phyloP scores from a whole-genome alignment of 179 eudicot genomes.

The Dionaea muscipula region DNA sequence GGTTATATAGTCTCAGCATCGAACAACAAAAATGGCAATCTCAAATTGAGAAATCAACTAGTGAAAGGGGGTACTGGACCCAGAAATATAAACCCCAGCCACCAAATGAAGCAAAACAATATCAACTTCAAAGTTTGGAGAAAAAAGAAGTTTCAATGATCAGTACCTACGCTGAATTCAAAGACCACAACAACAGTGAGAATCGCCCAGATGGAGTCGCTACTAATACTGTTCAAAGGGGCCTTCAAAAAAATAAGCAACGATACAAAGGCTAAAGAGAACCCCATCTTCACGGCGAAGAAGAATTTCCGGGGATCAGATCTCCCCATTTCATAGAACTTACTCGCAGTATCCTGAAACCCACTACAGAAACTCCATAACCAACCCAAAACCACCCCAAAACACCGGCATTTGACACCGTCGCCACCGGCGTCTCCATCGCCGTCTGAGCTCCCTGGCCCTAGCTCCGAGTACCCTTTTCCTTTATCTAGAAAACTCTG shows the following conservation, averaged over 20 bases:
- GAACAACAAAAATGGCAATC: too few species aligned
- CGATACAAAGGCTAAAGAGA: constrained; percentile 12
- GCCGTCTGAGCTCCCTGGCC: neutral
- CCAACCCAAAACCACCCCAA: constrained; percentile 4
- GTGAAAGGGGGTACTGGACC: too few species aligned
- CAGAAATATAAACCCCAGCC: too few species aligned
- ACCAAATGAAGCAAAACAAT: too few species aligned
- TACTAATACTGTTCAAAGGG: constrained; percentile 8
- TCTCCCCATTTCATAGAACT: constrained; percentile 10
- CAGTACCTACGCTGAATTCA: constrained; percentile 15
- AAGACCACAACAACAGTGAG: constrained; percentile 14
- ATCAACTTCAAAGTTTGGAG: too few species aligned
- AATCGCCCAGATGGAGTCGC: constrained; percentile 12
- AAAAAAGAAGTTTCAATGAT: neutral
- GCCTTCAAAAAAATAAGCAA: constrained; percentile 14
- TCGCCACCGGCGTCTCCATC: constrained; percentile 1
- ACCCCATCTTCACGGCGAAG: constrained; percentile 15
- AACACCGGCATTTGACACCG: constrained; percentile 4
- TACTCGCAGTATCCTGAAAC: neutral
- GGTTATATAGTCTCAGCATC: too few species aligned
- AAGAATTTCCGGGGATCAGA: constrained; percentile 12
- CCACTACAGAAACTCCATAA: neutral
- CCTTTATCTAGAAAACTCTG: constrained; percentile 1
- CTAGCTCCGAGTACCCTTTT: constrained; percentile 6
- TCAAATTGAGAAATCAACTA: too few species aligned